phyloP scores from a whole-genome alignment of 768 basidiomycete species.

The Boletus vermiculosoides region DNA sequence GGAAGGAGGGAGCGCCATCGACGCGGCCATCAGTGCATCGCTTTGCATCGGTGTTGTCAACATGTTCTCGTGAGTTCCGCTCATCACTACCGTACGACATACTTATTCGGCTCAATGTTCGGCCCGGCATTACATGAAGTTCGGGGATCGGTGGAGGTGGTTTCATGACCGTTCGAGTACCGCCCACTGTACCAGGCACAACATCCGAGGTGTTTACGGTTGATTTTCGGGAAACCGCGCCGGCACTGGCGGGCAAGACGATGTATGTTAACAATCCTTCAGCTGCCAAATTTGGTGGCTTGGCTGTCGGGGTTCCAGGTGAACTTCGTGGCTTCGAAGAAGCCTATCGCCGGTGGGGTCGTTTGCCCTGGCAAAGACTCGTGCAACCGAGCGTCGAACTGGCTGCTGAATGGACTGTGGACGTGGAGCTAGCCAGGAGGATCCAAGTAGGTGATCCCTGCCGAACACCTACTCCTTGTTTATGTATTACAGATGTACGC shows the following conservation, averaged over 20 bases:
- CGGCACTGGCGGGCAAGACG: slow-evolving; percentile 62
- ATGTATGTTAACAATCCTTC: slow-evolving; percentile 69
- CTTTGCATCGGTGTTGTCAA: slow-evolving; percentile 83
- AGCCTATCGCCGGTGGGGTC: slow-evolving; percentile 82
- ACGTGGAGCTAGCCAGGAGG: slow-evolving; percentile 69
- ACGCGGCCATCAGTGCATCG: slow-evolving; percentile 77
- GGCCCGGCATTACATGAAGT: slow-evolving; percentile 33
- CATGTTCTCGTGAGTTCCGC: slow-evolving; percentile 75
- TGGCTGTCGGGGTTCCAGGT: slow-evolving; percentile 88
- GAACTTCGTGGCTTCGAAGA: slow-evolving; percentile 86
- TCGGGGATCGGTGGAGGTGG: slow-evolving; percentile 89
- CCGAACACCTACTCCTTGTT: neutral
- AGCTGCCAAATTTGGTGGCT: slow-evolving; percentile 67
- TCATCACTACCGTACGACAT: neutral
- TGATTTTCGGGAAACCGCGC: slow-evolving; percentile 89
- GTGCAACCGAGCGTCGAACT: slow-evolving; percentile 73
- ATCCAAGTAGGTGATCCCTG: slow-evolving; percentile 51
- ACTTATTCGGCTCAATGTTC: slow-evolving; percentile 1
- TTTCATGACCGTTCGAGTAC: slow-evolving; percentile 80
- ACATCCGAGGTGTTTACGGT: slow-evolving; percentile 66
- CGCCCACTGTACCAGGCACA: slow-evolving; percentile 43
- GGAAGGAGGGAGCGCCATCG: slow-evolving; percentile 88
- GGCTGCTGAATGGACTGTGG: slow-evolving; percentile 78
- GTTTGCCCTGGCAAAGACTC: slow-evolving; percentile 72
- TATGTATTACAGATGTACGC: slow-evolving; percentile 38